phyloP scores from a whole-genome alignment of 352 stramenopile species.

The Elongisporangium undulatum region DNA sequence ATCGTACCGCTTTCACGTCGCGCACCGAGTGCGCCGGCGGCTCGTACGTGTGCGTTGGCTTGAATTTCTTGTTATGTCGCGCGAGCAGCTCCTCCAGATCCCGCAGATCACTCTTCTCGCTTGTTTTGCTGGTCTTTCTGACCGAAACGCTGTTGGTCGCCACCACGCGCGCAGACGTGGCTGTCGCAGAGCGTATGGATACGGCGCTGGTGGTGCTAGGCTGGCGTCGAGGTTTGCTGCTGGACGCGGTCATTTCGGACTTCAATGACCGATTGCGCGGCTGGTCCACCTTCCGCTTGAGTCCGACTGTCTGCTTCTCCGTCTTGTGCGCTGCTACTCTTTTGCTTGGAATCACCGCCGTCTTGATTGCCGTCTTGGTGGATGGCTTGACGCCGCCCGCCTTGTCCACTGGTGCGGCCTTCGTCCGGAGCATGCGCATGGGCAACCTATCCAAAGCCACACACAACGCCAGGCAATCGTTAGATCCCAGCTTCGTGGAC shows the following conservation, averaged over 20 bases:
- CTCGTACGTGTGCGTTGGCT: conserved; percentile 66
- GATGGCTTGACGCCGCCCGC: too few relatives aligned
- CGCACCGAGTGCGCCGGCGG: conserved; percentile 73
- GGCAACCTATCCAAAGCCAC: not conserved
- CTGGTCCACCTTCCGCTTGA: not conserved
- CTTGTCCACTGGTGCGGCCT: not conserved
- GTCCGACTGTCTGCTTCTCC: not conserved
- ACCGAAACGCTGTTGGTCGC: not conserved
- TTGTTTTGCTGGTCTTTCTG: not conserved
- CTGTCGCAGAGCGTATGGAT: not conserved
- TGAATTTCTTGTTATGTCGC: conserved; percentile 81
- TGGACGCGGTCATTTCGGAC: not conserved
- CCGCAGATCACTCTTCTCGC: conserved; percentile 16
- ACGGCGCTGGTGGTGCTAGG: not conserved
- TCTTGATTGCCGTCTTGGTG: not conserved
- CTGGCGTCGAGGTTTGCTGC: not conserved
- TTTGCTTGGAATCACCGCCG: not conserved
- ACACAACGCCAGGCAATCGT: too few relatives aligned
- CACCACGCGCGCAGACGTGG: not conserved
- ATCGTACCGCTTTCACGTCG: conserved; percentile 58
- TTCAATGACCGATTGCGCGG: not conserved
- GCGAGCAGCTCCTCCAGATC: conserved; percentile 52
- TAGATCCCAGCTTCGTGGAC: too few relatives aligned
- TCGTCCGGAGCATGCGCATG: not conserved
- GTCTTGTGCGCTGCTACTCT: not conserved